A percentile compares a stretch with the other conserved stretches of the same genome.
These are phyloP conservation scores for Coelastrella sp. DNA, from an alignment of 139 green algal species.

Conservation along the genomic window DNA sequence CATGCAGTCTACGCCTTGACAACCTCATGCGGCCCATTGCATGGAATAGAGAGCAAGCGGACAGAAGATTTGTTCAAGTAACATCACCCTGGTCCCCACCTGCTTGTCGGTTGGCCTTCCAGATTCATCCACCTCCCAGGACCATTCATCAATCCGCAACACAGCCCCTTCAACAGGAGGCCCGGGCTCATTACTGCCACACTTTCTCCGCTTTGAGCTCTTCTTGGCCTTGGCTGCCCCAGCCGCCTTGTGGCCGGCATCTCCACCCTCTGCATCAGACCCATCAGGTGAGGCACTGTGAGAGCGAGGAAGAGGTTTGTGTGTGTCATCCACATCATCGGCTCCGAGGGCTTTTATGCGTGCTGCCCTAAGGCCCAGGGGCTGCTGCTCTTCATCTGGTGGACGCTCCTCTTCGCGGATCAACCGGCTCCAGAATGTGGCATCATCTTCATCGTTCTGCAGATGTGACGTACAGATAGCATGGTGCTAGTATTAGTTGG, in stretches of 20 bases:
- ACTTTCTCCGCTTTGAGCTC: background rate
- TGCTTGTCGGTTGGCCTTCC: constrained; percentile 40
- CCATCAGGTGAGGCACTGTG: background rate
- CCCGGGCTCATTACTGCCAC: constrained; percentile 57
- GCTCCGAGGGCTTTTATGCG: constrained; percentile 13
- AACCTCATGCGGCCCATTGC: too few species aligned
- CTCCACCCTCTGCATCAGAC: background rate
- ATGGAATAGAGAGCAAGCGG: too few species aligned
- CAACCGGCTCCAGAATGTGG: constrained; percentile 93
- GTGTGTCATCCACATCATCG: background rate
- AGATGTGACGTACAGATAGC: background rate
- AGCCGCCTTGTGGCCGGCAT: background rate
- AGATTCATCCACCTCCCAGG: constrained; percentile 62
- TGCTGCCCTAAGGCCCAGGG: constrained; percentile 51
- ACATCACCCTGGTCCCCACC: too few species aligned
- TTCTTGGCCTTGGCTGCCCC: constrained; percentile 30
- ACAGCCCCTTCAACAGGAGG: constrained; percentile 76
- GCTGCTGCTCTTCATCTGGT: constrained; percentile 52
- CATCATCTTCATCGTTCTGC: constrained; percentile 88
- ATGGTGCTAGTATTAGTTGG: background rate
- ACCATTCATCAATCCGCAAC: constrained; percentile 80
- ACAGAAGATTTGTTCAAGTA: too few species aligned
- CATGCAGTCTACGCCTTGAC: too few species aligned
- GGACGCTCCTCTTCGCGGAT: constrained; percentile 80
- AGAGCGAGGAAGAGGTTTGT: background rate